These are phyloP conservation scores for Nemophila menziesii DNA, from an alignment of 257 asterid species.

Conservation along the genomic window DNA sequence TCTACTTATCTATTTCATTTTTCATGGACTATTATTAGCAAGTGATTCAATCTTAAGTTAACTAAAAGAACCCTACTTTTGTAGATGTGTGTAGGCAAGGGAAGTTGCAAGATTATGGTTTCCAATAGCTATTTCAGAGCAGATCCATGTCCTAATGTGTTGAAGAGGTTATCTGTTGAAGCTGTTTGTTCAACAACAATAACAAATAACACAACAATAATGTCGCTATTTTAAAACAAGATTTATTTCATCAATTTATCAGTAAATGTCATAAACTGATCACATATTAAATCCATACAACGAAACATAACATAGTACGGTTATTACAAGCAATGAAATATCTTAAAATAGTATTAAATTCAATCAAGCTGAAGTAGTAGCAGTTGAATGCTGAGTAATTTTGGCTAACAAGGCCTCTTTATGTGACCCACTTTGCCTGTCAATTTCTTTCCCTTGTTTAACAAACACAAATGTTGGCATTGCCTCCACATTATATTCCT, in stretches of 20 bases:
- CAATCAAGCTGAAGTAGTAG: conserved; percentile 11
- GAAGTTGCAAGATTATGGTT: conserved; percentile 35
- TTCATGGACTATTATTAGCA: neutral
- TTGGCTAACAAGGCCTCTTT: conserved; percentile 34
- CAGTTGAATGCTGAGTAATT: conserved; percentile 16
- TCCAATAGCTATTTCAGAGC: conserved; percentile 34
- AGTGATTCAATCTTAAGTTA: no score
- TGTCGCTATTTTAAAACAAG: no score
- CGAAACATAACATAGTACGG: neutral
- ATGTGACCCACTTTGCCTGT: conserved; percentile 56
- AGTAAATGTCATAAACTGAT: no score
- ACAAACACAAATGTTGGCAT: conserved; percentile 83
- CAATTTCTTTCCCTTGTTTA: conserved; percentile 44
- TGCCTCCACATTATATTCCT: conserved; percentile 46
- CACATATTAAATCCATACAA: neutral
- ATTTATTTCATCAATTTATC: no score
- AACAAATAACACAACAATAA: neutral
- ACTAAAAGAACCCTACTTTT: neutral
- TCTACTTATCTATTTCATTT: no score
- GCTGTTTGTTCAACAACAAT: conserved; percentile 29
- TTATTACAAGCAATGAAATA: neutral
- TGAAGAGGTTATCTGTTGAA: conserved; percentile 40
- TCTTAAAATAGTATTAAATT: neutral
- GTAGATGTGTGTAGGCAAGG: conserved; percentile 41
- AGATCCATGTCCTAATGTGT: conserved; percentile 47